Percentiles rank a stretch among this genome's conserved stretches.
These are phyloP conservation scores for Teratosphaeria epicoccoides DNA, from an alignment of 2,329 filamentous ascomycete species.

Conservation along the genomic window DNA sequence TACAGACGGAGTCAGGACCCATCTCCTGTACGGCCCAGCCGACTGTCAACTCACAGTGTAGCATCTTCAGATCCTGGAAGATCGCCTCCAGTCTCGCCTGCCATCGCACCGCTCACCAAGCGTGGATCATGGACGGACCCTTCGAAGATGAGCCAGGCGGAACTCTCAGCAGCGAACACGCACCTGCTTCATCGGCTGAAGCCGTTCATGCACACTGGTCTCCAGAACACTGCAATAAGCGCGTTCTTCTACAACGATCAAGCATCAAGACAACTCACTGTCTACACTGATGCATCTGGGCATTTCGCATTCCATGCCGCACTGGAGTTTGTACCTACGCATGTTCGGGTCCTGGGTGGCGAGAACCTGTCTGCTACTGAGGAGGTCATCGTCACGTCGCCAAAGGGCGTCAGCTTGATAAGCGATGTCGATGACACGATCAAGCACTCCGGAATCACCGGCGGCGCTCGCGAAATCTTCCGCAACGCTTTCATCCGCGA, in stretches of 20 bases:
- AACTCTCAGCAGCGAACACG: slow-evolving; percentile 69
- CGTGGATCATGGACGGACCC: slow-evolving; percentile 41
- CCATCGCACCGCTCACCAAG: slow-evolving; percentile 33
- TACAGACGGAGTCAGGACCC: slow-evolving; percentile 21
- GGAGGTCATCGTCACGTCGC: slow-evolving; percentile 64
- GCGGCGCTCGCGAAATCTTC: slow-evolving; percentile 86
- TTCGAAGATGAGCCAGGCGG: slow-evolving; percentile 59
- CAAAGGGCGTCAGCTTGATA: slow-evolving; percentile 77
- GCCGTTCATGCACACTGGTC: slow-evolving; percentile 80
- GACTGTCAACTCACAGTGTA: slow-evolving; percentile 9
- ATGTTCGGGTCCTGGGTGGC: slow-evolving; percentile 76
- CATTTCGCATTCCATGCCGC: slow-evolving; percentile 76
- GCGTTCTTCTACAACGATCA: slow-evolving; percentile 90
- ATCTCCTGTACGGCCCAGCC: slow-evolving; percentile 7
- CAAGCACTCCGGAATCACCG: slow-evolving; percentile 83
- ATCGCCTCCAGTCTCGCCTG: slow-evolving; percentile 3
- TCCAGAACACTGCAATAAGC: slow-evolving; percentile 68
- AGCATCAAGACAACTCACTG: slow-evolving; percentile 70
- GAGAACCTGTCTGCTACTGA: slow-evolving; percentile 75
- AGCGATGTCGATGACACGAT: slow-evolving; percentile 97
- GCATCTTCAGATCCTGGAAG: slow-evolving; percentile 15
- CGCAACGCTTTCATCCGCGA: slow-evolving; percentile 91
- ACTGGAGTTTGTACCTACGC: slow-evolving; percentile 80
- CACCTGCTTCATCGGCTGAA: slow-evolving; percentile 79
- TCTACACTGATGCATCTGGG: slow-evolving; percentile 76